A percentile compares a stretch with the other conserved stretches of the same genome.
phyloP scores from a whole-genome alignment of 345 rosid species.

The Lenwebbia sp. region DNA sequence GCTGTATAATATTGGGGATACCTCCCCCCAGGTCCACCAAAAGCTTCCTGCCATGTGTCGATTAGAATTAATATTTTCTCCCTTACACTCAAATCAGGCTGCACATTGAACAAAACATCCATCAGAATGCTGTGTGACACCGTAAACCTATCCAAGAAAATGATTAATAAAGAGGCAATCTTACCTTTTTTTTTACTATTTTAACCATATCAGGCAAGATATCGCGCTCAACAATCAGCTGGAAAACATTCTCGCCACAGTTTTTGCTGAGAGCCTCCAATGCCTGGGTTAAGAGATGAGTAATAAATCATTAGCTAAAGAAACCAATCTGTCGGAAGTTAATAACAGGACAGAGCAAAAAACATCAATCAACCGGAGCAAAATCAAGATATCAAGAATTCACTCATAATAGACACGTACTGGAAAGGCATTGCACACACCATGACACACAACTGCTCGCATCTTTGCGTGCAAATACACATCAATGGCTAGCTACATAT shows the following conservation, averaged over 20 bases:
- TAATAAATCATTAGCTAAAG: neutral
- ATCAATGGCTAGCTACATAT: neutral
- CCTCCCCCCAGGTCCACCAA: slow-evolving; percentile 72
- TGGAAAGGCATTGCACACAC: neutral
- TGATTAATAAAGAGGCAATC: neutral
- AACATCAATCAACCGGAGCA: neutral
- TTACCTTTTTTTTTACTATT: slow-evolving; percentile 96
- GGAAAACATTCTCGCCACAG: slow-evolving; percentile 78
- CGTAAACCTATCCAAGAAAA: neutral
- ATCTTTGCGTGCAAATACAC: neutral
- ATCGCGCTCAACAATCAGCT: slow-evolving; percentile 85
- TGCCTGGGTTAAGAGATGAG: slow-evolving; percentile 32
- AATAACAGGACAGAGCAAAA: neutral
- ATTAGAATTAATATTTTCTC: slow-evolving; percentile 78
- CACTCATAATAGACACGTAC: neutral
- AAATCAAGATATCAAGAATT: neutral
- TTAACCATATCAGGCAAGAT: slow-evolving; percentile 95
- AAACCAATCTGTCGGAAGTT: neutral
- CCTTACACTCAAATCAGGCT: slow-evolving; percentile 90
- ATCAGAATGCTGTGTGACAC: neutral
- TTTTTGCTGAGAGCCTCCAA: slow-evolving; percentile 95
- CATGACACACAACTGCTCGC: neutral
- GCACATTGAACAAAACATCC: slow-evolving; percentile 14
- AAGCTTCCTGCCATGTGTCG: slow-evolving; percentile 73
- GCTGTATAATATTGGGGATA: slow-evolving; percentile 84